A percentile compares a stretch with the other conserved stretches of the same genome.
These are phyloP conservation scores for Amaranthus hypochondriacus DNA, from an alignment of 148 eudicot species.

Conservation along the genomic window DNA sequence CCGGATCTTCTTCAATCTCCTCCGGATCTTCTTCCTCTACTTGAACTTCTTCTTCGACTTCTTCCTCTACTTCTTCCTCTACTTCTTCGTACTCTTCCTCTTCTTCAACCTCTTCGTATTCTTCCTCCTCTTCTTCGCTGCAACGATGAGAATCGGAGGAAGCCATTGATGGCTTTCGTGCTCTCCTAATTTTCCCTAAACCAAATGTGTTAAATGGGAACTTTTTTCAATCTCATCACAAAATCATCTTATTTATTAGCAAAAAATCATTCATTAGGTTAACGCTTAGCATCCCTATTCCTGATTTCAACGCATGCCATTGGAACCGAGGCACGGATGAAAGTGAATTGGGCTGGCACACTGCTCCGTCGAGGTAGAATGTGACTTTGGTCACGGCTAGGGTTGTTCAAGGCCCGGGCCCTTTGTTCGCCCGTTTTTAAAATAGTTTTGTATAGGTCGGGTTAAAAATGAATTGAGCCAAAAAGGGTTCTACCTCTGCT, in stretches of 20 bases:
- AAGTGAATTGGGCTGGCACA: no score
- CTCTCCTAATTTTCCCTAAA: background rate
- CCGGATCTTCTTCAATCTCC: background rate
- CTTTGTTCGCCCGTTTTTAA: no score
- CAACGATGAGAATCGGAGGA: background rate
- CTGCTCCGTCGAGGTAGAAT: no score
- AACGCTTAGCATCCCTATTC: no score
- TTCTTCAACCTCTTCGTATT: constrained; percentile 25
- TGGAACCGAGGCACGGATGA: no score
- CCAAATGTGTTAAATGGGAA: background rate
- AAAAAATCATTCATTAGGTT: background rate
- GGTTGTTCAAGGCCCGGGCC: no score
- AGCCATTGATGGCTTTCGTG: background rate
- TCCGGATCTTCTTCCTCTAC: background rate
- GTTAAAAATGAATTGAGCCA: no score
- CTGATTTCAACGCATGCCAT: no score
- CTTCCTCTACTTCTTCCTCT: constrained; percentile 10
- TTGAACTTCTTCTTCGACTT: background rate
- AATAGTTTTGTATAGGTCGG: no score
- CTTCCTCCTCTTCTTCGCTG: constrained; percentile 22
- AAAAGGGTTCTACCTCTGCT: no score
- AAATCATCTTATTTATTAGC: background rate
- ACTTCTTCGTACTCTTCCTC: constrained; percentile 30
- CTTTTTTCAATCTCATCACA: no score
- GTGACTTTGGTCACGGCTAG: no score